Conservation (phyloP, 1,284 basidiomycete species). For the Gymnopus androsaceus region DNA sequence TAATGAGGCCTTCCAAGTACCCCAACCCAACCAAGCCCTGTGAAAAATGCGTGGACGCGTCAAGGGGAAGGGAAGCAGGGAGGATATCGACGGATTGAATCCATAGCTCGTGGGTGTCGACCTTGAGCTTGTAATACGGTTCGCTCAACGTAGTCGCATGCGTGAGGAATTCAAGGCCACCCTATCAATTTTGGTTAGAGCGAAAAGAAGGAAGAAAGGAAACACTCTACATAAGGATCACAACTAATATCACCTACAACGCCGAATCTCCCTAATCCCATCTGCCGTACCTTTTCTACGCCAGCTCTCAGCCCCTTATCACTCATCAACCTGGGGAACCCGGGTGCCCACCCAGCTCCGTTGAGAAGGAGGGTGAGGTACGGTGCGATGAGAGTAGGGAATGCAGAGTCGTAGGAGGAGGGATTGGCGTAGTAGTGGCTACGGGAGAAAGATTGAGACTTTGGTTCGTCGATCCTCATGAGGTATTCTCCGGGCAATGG, state of each 20-base stretch:
- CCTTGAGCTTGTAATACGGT: slow-evolving; percentile 60
- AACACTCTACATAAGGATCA: slow-evolving; percentile 64
- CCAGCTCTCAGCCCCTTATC: slow-evolving; percentile 54
- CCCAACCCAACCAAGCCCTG: slow-evolving; percentile 60
- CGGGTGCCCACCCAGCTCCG: slow-evolving; percentile 80
- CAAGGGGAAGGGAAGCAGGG: slow-evolving; percentile 78
- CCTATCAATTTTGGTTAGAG: no score
- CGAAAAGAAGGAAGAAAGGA: not conserved
- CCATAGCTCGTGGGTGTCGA: slow-evolving; percentile 48
- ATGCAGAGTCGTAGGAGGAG: slow-evolving; percentile 64
- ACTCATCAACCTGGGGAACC: slow-evolving; percentile 79
- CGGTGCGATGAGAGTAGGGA: slow-evolving; percentile 74
- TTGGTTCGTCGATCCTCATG: slow-evolving; percentile 42
- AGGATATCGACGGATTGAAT: slow-evolving; percentile 90
- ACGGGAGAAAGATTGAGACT: slow-evolving; percentile 1
- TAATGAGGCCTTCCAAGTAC: slow-evolving; percentile 66
- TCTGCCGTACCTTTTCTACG: slow-evolving; percentile 41
- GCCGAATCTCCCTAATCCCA: slow-evolving; percentile 59
- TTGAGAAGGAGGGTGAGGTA: slow-evolving; percentile 85
- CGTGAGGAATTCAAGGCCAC: slow-evolving; percentile 83
- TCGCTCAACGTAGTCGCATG: slow-evolving; percentile 73
- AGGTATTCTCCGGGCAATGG: slow-evolving; percentile 75
- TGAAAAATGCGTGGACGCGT: slow-evolving; percentile 81
- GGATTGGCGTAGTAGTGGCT: slow-evolving; percentile 72
- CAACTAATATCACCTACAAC: slow-evolving; percentile 87